These are phyloP conservation scores for Polyplosphaeria fusca DNA, from an alignment of 495 filamentous ascomycete species.

Conservation along the genomic window DNA sequence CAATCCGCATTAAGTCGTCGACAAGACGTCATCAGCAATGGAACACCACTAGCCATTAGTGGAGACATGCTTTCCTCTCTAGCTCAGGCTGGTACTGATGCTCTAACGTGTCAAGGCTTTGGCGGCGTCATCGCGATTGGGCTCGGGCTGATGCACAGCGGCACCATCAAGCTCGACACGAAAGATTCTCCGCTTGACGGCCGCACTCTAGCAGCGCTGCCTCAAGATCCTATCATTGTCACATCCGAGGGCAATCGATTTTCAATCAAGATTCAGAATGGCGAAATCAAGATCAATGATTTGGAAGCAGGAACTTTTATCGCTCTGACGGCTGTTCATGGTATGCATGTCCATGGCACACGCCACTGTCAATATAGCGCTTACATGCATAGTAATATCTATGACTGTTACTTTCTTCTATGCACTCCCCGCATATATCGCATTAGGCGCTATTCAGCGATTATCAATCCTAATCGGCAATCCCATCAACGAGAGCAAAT, in stretches of 20 bases:
- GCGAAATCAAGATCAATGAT: constrained; percentile 6
- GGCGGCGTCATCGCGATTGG: constrained; percentile 5
- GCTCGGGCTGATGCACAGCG: constrained; percentile 3
- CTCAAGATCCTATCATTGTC: constrained; percentile 9
- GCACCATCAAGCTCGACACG: background rate
- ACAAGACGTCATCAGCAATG: background rate
- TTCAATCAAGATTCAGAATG: constrained; percentile 1
- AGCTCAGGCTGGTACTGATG: constrained; percentile 5
- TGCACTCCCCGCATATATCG: constrained; percentile 14
- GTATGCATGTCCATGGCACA: background rate
- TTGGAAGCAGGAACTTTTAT: background rate
- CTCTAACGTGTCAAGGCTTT: constrained; percentile 14
- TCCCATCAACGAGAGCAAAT: background rate
- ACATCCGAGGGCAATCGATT: constrained; percentile 16
- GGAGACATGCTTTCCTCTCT: constrained; percentile 3
- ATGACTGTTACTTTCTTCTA: constrained; percentile 13
- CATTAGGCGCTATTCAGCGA: constrained; percentile 2
- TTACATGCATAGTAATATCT: constrained; percentile 1
- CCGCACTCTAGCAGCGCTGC: constrained; percentile 5
- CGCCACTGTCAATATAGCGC: background rate
- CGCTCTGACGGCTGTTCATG: constrained; percentile 4
- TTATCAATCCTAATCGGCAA: constrained; percentile 4
- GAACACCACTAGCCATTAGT: background rate
- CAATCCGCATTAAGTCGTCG: background rate
- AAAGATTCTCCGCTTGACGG: constrained; percentile 2